phyloP scores from a whole-genome alignment of 106 monocot species.

The Agapanthus africanus region DNA sequence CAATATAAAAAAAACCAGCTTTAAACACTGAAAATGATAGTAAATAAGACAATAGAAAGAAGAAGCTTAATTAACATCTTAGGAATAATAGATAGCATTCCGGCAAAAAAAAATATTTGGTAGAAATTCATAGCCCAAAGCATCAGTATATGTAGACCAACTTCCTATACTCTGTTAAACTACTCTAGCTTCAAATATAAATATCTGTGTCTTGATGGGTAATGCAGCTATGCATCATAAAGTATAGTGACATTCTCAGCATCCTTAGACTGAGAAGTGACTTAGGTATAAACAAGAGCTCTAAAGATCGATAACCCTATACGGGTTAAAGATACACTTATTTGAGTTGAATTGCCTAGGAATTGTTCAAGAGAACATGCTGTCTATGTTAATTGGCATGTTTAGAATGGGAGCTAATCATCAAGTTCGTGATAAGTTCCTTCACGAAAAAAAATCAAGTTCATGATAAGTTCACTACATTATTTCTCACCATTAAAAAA shows the following conservation, averaged over 20 bases:
- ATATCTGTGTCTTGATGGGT: background rate
- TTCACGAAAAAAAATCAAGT: too few relatives aligned
- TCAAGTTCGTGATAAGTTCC: too few relatives aligned
- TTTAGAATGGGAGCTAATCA: too few relatives aligned
- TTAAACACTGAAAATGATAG: background rate
- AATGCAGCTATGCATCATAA: background rate
- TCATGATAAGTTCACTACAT: too few relatives aligned
- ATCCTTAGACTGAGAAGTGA: background rate
- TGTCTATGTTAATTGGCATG: background rate
- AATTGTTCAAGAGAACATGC: too few relatives aligned
- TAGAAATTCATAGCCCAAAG: background rate
- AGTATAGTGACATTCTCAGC: background rate
- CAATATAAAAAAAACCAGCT: slow-evolving; percentile 22
- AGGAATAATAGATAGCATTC: background rate
- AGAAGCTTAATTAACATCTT: background rate
- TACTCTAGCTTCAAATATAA: background rate
- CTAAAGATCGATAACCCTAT: background rate
- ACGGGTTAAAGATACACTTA: background rate
- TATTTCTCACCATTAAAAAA: too few relatives aligned
- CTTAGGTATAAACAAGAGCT: background rate
- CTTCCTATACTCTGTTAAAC: background rate
- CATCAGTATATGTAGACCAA: background rate
- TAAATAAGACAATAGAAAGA: background rate
- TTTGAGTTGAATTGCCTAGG: background rate
- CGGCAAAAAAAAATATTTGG: background rate